Evolutionary conservation across 2,329 filamentous ascomycete species (phyloP).

Genomic region (Aspergillus latus): DNA sequence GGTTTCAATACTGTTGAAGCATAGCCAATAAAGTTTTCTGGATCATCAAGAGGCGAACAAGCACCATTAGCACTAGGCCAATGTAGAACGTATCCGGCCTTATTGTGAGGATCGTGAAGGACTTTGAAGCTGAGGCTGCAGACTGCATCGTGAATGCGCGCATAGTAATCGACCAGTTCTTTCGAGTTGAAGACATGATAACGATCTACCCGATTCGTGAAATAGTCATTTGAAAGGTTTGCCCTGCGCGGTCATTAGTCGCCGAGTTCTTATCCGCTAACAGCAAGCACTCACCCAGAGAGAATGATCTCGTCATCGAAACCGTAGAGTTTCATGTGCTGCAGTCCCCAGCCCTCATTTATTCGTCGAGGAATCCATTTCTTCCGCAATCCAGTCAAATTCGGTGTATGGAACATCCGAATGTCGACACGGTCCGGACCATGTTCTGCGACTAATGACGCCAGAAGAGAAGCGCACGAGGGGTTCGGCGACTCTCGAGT

Average conservation of each 20-base stretch:
- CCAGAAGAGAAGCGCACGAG: conserved; percentile 84
- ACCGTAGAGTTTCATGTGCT: conserved; percentile 99
- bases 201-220: conserved; percentile 90
- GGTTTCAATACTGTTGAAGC: conserved; percentile 67
- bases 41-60: conserved; percentile 70
- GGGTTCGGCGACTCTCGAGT: conserved; percentile 84
- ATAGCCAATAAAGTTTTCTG: conserved; percentile 66
- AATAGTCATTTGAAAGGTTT: conserved; percentile 91
- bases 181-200: conserved; percentile 87
- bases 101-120: conserved; percentile 52
- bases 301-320: conserved; percentile 94
- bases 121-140: conserved; percentile 80
- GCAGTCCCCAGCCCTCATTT: conserved; percentile 96
- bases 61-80: conserved; percentile 77
- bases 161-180: conserved; percentile 80
- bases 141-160: conserved; percentile 71
- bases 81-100: conserved; percentile 54
- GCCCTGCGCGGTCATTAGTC: conserved; percentile 52
- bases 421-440: conserved; percentile 82
- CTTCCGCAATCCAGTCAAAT: conserved; percentile 83
- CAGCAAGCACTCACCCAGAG: conserved; percentile 63
- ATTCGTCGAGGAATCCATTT: conserved; percentile 81
- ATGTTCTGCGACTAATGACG: conserved; percentile 79
- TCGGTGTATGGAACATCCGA: conserved; percentile 97
- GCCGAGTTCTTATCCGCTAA: background rate